Evolutionary conservation across 257 asterid species (phyloP).

Genomic region (Solanum chilense): DNA sequence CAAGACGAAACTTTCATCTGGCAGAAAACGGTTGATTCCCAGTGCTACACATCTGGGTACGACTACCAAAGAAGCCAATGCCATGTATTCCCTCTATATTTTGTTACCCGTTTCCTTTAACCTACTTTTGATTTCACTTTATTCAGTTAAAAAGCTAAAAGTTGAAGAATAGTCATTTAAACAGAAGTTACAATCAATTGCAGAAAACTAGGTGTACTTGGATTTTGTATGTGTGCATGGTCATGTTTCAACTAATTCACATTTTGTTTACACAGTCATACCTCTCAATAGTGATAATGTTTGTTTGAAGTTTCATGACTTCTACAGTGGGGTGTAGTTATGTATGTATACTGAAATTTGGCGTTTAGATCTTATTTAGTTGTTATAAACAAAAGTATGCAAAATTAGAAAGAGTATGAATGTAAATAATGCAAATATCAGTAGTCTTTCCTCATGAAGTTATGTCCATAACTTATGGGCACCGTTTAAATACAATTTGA

Average conservation of each 20-base stretch:
- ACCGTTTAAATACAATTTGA: not conserved
- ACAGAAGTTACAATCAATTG: not conserved
- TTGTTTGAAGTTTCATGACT: not conserved
- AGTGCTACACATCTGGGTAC: conserved; percentile 70
- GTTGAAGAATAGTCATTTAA: not conserved
- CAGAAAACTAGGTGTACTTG: not conserved
- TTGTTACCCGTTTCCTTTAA: not conserved
- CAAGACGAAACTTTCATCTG: conserved; percentile 81
- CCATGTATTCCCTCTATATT: not conserved
- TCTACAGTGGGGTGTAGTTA: not conserved
- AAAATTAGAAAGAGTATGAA: not conserved
- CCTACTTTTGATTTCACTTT: not conserved
- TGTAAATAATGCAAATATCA: not conserved
- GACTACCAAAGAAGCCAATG: conserved; percentile 1
- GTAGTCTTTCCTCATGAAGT: not conserved
- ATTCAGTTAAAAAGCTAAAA: not conserved
- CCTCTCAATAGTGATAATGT: not conserved
- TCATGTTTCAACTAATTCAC: not conserved
- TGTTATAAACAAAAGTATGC: not conserved
- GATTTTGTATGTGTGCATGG: not conserved
- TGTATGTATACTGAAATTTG: not conserved
- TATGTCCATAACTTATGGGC: not conserved
- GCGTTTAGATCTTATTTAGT: not conserved
- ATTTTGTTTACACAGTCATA: not conserved
- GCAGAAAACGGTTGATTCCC: conserved; percentile 77